Evolutionary conservation across 2,329 filamentous ascomycete species (phyloP).

Genomic region (Claviceps sp.): DNA sequence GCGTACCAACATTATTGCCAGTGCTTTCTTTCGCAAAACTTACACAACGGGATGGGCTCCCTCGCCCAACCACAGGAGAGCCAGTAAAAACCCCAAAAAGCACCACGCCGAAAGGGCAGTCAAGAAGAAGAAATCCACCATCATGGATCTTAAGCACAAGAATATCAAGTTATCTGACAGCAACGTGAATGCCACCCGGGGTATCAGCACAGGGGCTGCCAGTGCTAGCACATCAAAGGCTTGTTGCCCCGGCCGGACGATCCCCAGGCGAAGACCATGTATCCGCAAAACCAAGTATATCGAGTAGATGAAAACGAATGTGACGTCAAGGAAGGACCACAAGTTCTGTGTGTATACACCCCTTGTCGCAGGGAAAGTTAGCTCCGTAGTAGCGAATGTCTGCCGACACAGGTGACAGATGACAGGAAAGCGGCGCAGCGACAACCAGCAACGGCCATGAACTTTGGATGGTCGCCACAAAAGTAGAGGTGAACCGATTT

Average conservation of each 20-base stretch:
- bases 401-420: not conserved
- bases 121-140: conserved; percentile 70
- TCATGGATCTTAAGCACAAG: conserved; percentile 69
- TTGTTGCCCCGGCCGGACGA: conserved; percentile 42
- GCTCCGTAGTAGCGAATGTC: not conserved
- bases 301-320: conserved; percentile 59
- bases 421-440: not conserved
- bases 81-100: conserved; percentile 68
- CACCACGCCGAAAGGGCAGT: conserved; percentile 69
- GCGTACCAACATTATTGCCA: not conserved
- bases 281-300: conserved; percentile 56
- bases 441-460: not conserved
- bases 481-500: not conserved
- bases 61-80: conserved; percentile 64
- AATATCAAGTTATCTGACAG: conserved; percentile 78
- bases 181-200: conserved; percentile 68
- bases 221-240: conserved; percentile 69
- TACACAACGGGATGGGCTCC: conserved; percentile 45
- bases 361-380: conserved; percentile 26
- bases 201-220: conserved; percentile 64
- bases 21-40: conserved; percentile 10
- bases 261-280: conserved; percentile 42
- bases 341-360: conserved; percentile 77
- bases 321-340: conserved; percentile 77
- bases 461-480: not conserved